Evolutionary conservation across 106 monocot genomes (phyloP).

Genomic region (Vanilla planifolia): DNA sequence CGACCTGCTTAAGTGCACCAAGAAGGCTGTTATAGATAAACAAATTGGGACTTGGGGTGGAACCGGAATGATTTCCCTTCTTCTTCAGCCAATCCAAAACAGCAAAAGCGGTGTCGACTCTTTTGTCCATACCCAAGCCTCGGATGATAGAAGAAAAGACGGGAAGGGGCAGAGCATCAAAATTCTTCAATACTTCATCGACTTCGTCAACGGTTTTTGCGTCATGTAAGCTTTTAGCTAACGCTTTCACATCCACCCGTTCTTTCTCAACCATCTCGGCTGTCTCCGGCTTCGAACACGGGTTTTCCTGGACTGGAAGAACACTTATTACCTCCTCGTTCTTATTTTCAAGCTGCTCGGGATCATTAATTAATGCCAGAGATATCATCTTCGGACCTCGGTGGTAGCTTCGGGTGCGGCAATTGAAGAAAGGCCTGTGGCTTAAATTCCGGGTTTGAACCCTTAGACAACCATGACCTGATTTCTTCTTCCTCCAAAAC

Average conservation of each 20-base stretch:
- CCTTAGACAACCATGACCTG: background rate
- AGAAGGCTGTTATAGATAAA: conserved; percentile 81
- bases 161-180: conserved; percentile 39
- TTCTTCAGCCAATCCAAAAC: conserved; percentile 82
- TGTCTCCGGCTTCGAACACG: too few species aligned
- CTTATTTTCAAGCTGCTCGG: conserved; percentile 7
- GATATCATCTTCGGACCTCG: conserved; percentile 18
- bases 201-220: conserved; percentile 58
- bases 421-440: conserved; percentile 11
- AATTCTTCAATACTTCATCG: conserved; percentile 41
- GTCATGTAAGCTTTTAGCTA: conserved; percentile 40
- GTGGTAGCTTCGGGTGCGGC: conserved; percentile 5
- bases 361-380: conserved; percentile 34
- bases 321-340: conserved; percentile 1
- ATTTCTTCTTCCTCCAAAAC: conserved; percentile 14
- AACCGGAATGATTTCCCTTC: conserved; percentile 14
- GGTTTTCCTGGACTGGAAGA: conserved; percentile 1
- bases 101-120: conserved; percentile 68
- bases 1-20: conserved; percentile 54
- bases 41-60: conserved; percentile 23
- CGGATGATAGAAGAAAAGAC: conserved; percentile 74
- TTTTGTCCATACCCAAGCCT: conserved; percentile 58
- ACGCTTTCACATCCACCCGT: conserved; percentile 50
- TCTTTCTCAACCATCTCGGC: conserved; percentile 6
- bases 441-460: conserved; percentile 2